These are phyloP conservation scores for Fusarium pseudocircinatum DNA, from an alignment of 2,329 filamentous ascomycete species.

Conservation along the genomic window DNA sequence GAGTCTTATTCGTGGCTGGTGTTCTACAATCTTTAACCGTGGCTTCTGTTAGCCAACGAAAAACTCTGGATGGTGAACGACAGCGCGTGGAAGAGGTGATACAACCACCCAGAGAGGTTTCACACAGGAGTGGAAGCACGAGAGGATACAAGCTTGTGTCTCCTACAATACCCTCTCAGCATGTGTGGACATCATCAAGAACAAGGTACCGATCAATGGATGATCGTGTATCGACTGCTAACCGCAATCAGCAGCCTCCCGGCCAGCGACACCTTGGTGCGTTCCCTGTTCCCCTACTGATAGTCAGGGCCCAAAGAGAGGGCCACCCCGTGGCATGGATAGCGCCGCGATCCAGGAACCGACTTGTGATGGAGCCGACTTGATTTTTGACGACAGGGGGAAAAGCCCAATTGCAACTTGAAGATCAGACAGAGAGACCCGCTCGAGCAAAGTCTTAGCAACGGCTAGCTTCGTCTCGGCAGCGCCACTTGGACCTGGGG, in stretches of 20 bases:
- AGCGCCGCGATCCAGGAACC: slow-evolving; percentile 43
- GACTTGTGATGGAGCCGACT: slow-evolving; percentile 34
- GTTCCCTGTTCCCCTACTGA: slow-evolving; percentile 14
- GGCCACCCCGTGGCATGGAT: slow-evolving; percentile 42
- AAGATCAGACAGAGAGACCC: slow-evolving; percentile 13
- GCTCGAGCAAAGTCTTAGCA: slow-evolving; percentile 33
- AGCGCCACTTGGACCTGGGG: slow-evolving; percentile 35
- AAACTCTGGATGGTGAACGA: slow-evolving; percentile 6
- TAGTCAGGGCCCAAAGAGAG: slow-evolving; percentile 26
- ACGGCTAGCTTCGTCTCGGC: slow-evolving; percentile 36
- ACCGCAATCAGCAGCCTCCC: slow-evolving; percentile 27
- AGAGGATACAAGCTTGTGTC: slow-evolving; percentile 18
- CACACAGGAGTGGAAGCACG: slow-evolving; percentile 20
- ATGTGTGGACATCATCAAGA: neutral
- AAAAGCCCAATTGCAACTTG: slow-evolving; percentile 10
- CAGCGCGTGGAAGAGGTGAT: slow-evolving; percentile 23
- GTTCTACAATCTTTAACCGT: slow-evolving; percentile 18
- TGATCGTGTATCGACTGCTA: slow-evolving; percentile 23
- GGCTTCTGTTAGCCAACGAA: slow-evolving; percentile 1
- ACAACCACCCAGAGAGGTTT: slow-evolving; percentile 30
- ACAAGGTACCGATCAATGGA: slow-evolving; percentile 12
- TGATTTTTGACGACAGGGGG: slow-evolving; percentile 16
- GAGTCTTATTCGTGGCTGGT: slow-evolving; percentile 11
- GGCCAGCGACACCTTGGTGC: slow-evolving; percentile 23
- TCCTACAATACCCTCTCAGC: slow-evolving; percentile 14